Base-by-base conservation (phyloP, 2,329 filamentous ascomycete genomes). In the Sporothrix brunneoviolacea region DNA sequence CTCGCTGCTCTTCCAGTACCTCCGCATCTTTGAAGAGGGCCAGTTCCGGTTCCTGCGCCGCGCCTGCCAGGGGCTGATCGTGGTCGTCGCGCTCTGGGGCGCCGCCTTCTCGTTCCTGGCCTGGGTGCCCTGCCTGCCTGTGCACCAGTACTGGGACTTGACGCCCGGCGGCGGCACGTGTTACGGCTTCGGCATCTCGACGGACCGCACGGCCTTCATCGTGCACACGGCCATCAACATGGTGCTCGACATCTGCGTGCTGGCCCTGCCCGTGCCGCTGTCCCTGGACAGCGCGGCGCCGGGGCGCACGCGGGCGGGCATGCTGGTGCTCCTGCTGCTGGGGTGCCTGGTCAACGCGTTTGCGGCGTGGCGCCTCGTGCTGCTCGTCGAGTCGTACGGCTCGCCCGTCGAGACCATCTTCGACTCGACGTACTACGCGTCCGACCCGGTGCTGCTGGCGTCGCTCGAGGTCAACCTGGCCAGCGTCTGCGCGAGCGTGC, bases 181-280 rank as follows among this genome's bases (percentile, higher is more conserved):
- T 38, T 59, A 56, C 49, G 56, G 52, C 8, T 59, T 56, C 19
- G 47, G 49, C 12, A 45, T 49, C 27, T 51, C 54, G n/a, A 46
- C 45, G 1, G 40, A 53, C 21, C 43, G 51, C n/a, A 27, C 35
- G 5, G 8, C 55, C 1, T 65, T 69, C 50, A 56, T 61, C 27
- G 63, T 59, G 50, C 66, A 69, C 41, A 59, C 63, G 1, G 59
- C 59, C 3, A 44, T 62, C 35, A 69, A 68, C 50, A 62, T 68
- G 59, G 33, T 56, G 2, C 59, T 69, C 12, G 66, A 68, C 41
- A 35, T 62, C 2, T 32, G 64, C 4, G 63, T 68, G 2, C 57
- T 69, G 13, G 45, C 56, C 7, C 56, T 68, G 4, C 64, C 66
- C 1, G 48, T 68, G 8, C 65, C 62, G 3, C 55, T 69, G 3